Evolutionary conservation across 2,329 filamentous ascomycete genomes (phyloP), one percentile per base, ranked within the genome.

Genomic region (Gaeumannomyces sp.): DNA sequence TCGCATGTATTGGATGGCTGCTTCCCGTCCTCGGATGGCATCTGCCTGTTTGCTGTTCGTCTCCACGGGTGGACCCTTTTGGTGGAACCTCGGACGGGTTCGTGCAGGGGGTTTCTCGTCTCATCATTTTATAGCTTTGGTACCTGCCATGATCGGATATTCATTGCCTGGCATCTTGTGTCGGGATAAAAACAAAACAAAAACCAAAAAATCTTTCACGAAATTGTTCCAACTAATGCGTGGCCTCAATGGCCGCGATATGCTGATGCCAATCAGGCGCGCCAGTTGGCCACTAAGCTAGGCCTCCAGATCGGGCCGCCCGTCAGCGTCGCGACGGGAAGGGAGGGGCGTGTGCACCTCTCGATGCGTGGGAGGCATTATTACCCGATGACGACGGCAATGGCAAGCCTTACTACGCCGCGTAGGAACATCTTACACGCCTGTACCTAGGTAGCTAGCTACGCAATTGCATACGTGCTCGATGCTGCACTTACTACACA

Each of bases 261-360:
- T 45, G 14, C 35, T n/a, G 8, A n/a, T 22, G 19, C 45, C 22
- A n/a, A 50, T 50, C 45, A n/a, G 16, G 11, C 35, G 35, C 16
- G 16, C 45, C 45, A 50, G 45, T n/a, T 50, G 45, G 11, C 45
- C 45, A 7, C 45, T 50, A 50, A 7, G 19, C 7, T n/a, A 50
- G 45, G 45, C 45, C 45, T 53, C 45, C 45, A 53, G 45, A 53
- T 53, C 45, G 45, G 45, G 45, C 45, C 45, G 45, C 45, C 45
- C 45, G 45, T 53, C 45, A 53, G 45, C 45, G 45, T 53, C 45
- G 22, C 19, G 22, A 11, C 45, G 5, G 45, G 45, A n/a, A 8
- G 22, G 19, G 45, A 53, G 45, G 45, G 35, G 35, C 35, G 45
- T 53, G 45, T 53, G 45, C 19, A 53, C 22, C 45, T 16, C 45